These are phyloP conservation scores for Camellia oleifera DNA, from an alignment of 179 eudicot genomes.

Conservation along the genomic window DNA sequence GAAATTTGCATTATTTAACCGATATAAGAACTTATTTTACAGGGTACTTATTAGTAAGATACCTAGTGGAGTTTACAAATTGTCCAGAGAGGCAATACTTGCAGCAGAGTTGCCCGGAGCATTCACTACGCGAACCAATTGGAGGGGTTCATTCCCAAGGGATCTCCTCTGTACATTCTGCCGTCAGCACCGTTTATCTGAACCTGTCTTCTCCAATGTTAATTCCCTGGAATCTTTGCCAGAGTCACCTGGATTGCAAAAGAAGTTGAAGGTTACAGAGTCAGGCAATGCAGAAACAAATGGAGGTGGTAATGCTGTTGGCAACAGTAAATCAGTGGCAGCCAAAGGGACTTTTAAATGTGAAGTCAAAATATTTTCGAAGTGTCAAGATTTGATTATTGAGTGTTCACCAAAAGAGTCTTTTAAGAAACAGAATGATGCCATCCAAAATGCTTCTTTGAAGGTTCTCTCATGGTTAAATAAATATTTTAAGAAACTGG, in stretches of 20 bases:
- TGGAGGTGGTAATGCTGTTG: slow-evolving; percentile 18
- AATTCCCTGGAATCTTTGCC: slow-evolving; percentile 30
- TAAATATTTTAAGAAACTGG: slow-evolving; percentile 49
- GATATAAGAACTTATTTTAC: slow-evolving; percentile 15
- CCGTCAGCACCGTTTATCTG: slow-evolving; percentile 79
- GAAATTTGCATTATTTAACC: not conserved
- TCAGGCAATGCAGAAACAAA: slow-evolving; percentile 22
- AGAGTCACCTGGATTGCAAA: slow-evolving; percentile 34
- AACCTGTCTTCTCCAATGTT: slow-evolving; percentile 57
- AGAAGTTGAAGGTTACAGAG: slow-evolving; percentile 31
- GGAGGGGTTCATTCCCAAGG: slow-evolving; percentile 91
- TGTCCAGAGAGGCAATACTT: slow-evolving; percentile 80
- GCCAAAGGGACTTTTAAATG: slow-evolving; percentile 52
- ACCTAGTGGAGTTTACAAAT: slow-evolving; percentile 74
- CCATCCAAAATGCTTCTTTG: slow-evolving; percentile 74
- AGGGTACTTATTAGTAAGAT: slow-evolving; percentile 68
- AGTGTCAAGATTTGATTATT: slow-evolving; percentile 58
- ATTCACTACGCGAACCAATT: slow-evolving; percentile 64
- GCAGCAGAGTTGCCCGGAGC: slow-evolving; percentile 69
- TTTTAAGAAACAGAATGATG: slow-evolving; percentile 74
- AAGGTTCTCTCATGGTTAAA: slow-evolving; percentile 71
- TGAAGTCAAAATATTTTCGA: slow-evolving; percentile 64
- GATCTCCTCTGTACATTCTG: slow-evolving; percentile 77
- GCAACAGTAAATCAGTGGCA: slow-evolving; percentile 19
- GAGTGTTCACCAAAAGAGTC: slow-evolving; percentile 56